Evolutionary conservation across 2,329 filamentous ascomycete genomes (phyloP).

Genomic region (Penicillium janthinellum): DNA sequence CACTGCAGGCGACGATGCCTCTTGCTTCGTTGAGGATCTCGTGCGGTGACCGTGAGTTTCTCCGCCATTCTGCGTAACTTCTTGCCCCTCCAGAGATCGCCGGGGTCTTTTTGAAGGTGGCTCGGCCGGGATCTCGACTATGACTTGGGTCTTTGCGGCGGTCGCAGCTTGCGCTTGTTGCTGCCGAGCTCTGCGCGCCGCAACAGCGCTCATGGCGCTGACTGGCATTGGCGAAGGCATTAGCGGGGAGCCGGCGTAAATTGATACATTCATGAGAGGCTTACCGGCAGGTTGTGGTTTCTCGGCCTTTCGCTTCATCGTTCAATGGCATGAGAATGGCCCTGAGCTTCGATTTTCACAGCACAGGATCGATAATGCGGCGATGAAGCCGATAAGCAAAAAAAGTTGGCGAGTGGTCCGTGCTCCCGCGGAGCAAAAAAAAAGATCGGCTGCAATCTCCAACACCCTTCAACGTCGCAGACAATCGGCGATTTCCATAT

Average conservation of each 20-base stretch:
- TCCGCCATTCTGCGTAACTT: conserved; percentile 14
- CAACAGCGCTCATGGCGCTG: conserved; percentile 39
- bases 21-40: conserved; percentile 26
- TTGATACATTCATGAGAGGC: neutral
- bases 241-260: conserved; percentile 8
- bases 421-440: conserved; percentile 45
- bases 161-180: conserved; percentile 32
- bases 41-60: conserved; percentile 19
- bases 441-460: conserved; percentile 30
- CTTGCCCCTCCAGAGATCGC: conserved; percentile 28
- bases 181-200: conserved; percentile 46
- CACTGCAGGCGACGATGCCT: conserved; percentile 15
- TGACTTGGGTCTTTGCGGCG: conserved; percentile 21
- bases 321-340: conserved; percentile 8
- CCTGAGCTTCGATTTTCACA: conserved; percentile 3
- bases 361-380: conserved; percentile 22
- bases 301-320: conserved; percentile 44
- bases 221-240: conserved; percentile 34
- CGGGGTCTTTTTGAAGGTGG: conserved; percentile 41
- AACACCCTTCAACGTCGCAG: conserved; percentile 17
- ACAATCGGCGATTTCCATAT: conserved; percentile 8
- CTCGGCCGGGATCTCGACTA: conserved; percentile 26
- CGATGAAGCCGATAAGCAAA: conserved; percentile 28
- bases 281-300: conserved; percentile 40
- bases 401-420: conserved; percentile 40